Conservation (phyloP, 306 rosid species). For the Herpetospermum pedunculosum region DNA sequence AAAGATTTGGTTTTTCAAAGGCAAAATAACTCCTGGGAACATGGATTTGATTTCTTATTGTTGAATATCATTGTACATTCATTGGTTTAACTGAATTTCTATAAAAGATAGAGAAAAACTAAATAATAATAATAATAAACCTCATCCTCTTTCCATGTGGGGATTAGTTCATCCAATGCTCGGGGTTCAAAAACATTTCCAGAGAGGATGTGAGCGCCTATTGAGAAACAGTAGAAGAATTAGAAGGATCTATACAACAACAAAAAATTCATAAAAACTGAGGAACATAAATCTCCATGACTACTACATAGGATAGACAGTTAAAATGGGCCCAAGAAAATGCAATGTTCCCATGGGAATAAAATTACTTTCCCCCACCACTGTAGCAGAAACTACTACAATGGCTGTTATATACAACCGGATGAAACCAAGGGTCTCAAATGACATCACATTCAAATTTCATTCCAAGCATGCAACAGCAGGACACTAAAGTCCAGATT, state of each 20-base stretch:
- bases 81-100: background rate
- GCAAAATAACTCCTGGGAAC: background rate
- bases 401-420: background rate
- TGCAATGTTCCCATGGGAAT: background rate
- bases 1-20: background rate
- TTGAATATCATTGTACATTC: background rate
- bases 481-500: background rate
- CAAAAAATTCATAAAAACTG: background rate
- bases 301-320: background rate
- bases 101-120: background rate
- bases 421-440: background rate
- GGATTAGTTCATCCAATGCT: constrained; percentile 76
- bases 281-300: background rate
- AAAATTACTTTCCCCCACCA: background rate
- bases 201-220: constrained; percentile 87
- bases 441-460: background rate
- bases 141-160: constrained; percentile 75
- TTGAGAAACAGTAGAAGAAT: background rate
- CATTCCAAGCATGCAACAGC: background rate
- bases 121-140: constrained; percentile 19
- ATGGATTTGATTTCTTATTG: background rate
- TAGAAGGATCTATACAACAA: background rate
- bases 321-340: background rate
- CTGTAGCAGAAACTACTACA: background rate
- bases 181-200: constrained; percentile 95